Conservation (phyloP, 345 rosid species). For the Aquilaria sinensis region DNA sequence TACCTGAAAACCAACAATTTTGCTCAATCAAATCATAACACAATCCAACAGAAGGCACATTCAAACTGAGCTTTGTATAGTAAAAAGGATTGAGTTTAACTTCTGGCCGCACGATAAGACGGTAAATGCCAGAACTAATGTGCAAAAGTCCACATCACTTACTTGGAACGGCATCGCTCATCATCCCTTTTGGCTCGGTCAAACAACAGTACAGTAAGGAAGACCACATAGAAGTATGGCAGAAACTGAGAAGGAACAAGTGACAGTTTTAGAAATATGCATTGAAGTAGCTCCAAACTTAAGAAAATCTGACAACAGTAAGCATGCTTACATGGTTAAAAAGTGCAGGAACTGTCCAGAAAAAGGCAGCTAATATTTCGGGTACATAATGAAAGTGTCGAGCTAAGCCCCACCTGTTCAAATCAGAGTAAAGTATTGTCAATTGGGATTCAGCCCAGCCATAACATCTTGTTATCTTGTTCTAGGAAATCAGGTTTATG, state of each 20-base stretch:
- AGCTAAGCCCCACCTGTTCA: constrained; percentile 86
- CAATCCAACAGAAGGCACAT: no score
- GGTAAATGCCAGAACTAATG: no score
- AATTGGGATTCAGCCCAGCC: neutral
- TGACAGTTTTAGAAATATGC: constrained; percentile 6
- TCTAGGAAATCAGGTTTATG: neutral
- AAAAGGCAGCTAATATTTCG: constrained; percentile 81
- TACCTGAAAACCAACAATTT: constrained; percentile 41
- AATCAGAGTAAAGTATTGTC: neutral
- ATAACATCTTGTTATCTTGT: no score
- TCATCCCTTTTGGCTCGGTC: constrained; percentile 98
- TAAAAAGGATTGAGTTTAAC: neutral
- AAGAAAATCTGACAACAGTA: neutral
- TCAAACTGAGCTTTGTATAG: neutral
- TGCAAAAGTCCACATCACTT: constrained; percentile 24
- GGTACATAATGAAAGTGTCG: constrained; percentile 99
- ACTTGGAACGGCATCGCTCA: constrained; percentile 92
- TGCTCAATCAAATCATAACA: neutral
- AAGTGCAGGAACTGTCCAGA: constrained; percentile 94
- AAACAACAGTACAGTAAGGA: constrained; percentile 80
- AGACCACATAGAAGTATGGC: constrained; percentile 87
- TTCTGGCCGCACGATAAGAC: no score
- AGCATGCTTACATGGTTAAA: constrained; percentile 58
- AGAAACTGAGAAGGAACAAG: constrained; percentile 47
- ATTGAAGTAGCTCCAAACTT: neutral